phyloP scores from a whole-genome alignment of 148 eudicot species.

The Heliamphora exappendiculata region DNA sequence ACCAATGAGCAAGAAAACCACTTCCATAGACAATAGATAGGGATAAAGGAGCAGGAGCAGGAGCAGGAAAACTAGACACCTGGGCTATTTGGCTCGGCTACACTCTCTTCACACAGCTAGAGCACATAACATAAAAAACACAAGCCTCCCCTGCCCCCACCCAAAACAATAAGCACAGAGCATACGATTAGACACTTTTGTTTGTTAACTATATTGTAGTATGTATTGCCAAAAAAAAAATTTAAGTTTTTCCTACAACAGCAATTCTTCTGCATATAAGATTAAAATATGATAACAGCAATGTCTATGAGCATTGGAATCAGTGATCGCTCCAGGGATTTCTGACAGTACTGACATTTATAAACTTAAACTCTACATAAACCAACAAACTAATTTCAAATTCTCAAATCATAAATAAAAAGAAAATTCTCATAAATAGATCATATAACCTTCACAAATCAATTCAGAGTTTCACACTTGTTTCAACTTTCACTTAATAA shows the following conservation, averaged over 20 bases:
- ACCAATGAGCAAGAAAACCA: not conserved
- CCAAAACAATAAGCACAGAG: no score
- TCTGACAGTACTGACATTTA: no score
- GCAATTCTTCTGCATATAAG: not conserved
- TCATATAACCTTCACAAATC: no score
- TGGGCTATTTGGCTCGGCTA: not conserved
- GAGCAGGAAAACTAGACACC: not conserved
- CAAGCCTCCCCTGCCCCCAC: not conserved
- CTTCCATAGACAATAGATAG: not conserved
- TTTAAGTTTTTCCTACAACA: not conserved
- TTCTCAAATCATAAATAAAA: no score
- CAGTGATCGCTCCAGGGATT: no score
- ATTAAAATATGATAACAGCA: not conserved
- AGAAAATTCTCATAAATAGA: no score
- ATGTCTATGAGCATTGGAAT: not conserved
- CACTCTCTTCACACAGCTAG: not conserved
- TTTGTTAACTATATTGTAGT: not conserved
- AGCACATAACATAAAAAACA: not conserved
- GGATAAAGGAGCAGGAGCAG: not conserved
- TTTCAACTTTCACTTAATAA: no score
- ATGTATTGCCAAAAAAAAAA: not conserved
- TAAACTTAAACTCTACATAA: no score
- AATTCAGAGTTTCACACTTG: no score
- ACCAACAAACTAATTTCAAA: no score
- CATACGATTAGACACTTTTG: not conserved